Evolutionary conservation across 345 rosid species (phyloP).

Genomic region (Melaleuca alternifolia): DNA sequence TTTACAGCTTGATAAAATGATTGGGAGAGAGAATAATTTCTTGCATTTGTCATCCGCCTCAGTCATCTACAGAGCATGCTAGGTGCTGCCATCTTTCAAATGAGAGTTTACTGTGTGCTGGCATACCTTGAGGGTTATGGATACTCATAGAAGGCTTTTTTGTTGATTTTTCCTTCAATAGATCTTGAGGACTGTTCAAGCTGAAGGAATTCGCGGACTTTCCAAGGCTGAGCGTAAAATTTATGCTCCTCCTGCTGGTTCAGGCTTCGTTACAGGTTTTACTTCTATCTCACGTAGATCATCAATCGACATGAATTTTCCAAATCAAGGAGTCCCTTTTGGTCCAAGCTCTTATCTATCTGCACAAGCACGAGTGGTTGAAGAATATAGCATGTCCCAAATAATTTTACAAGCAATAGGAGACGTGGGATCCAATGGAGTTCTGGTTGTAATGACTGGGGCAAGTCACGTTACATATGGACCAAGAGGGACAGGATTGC

Average conservation of each 20-base stretch:
- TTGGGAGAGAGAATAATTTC: not conserved
- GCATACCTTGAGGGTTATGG: not conserved
- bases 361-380: conserved; percentile 80
- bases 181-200: conserved; percentile 83
- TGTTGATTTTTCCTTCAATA: conserved; percentile 11
- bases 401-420: conserved; percentile 44
- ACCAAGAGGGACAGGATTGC: conserved; percentile 77
- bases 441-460: conserved; percentile 77
- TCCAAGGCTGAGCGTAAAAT: conserved; percentile 60
- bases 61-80: not conserved
- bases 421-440: conserved; percentile 52
- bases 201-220: conserved; percentile 83
- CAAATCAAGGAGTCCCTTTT: conserved; percentile 48
- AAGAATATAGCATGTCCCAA: conserved; percentile 81
- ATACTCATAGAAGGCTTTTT: not conserved
- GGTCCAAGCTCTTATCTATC: conserved; percentile 86
- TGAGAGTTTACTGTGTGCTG: not conserved
- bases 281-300: conserved; percentile 59
- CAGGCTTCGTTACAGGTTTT: conserved; percentile 82
- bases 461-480: conserved; percentile 75
- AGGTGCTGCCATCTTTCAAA: not conserved
- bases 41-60: not conserved
- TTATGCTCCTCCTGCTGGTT: conserved; percentile 84
- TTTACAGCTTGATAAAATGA: not conserved
- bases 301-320: conserved; percentile 33